Conservation (phyloP, 495 filamentous ascomycete genomes). For the Bryoglossum gracile region DNA sequence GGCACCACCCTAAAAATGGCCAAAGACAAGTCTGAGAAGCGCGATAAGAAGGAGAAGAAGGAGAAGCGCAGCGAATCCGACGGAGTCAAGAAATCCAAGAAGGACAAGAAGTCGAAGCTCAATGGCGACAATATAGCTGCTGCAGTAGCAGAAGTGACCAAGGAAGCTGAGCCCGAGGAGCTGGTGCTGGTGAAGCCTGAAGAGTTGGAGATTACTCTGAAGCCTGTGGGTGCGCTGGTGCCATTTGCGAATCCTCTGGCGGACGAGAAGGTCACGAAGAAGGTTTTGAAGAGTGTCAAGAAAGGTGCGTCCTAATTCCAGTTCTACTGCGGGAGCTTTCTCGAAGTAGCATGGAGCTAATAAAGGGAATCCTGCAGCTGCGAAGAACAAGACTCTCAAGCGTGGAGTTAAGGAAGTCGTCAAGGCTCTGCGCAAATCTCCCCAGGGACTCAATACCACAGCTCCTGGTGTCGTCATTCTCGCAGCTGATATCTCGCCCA, state of each 20-base stretch:
- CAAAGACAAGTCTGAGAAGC: constrained; percentile 25
- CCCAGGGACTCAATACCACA: constrained; percentile 45
- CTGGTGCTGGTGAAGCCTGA: constrained; percentile 30
- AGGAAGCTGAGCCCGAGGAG: constrained; percentile 25
- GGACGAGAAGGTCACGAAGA: constrained; percentile 86
- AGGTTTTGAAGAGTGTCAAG: constrained; percentile 86
- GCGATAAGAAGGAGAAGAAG: constrained; percentile 72
- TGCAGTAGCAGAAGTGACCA: constrained; percentile 41
- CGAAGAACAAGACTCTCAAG: constrained; percentile 87
- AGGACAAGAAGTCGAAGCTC: constrained; percentile 65
- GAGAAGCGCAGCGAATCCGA: constrained; percentile 71
- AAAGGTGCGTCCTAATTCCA: constrained; percentile 62
- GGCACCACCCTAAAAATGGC: constrained; percentile 17
- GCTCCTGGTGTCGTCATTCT: constrained; percentile 74
- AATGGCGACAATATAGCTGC: constrained; percentile 50
- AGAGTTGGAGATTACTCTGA: constrained; percentile 38
- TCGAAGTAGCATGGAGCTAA: no score
- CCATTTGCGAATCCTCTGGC: constrained; percentile 91
- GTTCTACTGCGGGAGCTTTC: no score
- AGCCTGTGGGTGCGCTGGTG: constrained; percentile 65
- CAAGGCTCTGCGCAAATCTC: constrained; percentile 88
- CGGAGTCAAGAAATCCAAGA: constrained; percentile 63
- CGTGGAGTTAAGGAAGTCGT: constrained; percentile 98
- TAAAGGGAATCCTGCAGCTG: constrained; percentile 54
- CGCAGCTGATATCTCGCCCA: constrained; percentile 92